Conservation (phyloP, 2,329 filamentous ascomycete genomes). For the Scleromitrula shiraiana region DNA sequence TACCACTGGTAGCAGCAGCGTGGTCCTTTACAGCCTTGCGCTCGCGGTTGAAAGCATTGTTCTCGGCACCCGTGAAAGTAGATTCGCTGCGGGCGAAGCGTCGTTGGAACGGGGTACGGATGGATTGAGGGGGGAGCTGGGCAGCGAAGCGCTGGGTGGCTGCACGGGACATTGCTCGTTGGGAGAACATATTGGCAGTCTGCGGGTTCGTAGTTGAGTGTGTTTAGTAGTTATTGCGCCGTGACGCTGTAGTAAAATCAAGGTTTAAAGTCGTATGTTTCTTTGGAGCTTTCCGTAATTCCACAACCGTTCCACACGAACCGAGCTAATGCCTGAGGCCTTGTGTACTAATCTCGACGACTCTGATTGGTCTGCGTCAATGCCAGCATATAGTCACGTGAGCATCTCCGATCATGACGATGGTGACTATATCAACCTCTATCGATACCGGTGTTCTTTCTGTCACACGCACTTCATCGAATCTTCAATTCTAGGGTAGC, state of each 20-base stretch:
- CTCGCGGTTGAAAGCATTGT: slow-evolving; percentile 93
- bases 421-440: no score
- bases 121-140: slow-evolving; percentile 47
- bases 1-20: slow-evolving; percentile 75
- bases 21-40: slow-evolving; percentile 85
- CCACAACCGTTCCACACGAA: neutral
- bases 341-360: no score
- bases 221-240: slow-evolving; percentile 6
- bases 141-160: slow-evolving; percentile 54
- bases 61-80: slow-evolving; percentile 52
- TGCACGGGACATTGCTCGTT: slow-evolving; percentile 50
- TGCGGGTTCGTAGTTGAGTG: slow-evolving; percentile 10
- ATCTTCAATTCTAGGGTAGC: no score
- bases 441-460: no score
- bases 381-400: no score
- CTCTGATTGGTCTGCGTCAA: no score
- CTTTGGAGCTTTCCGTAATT: neutral
- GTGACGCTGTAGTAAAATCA: slow-evolving; percentile 1
- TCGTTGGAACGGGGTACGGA: slow-evolving; percentile 55
- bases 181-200: slow-evolving; percentile 49
- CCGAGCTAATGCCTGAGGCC: neutral
- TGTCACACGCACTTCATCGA: no score
- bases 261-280: slow-evolving; percentile 4
- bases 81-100: slow-evolving; percentile 59
- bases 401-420: no score